Conservation (phyloP, 768 basidiomycete species). For the Tephrocybe sp. region DNA sequence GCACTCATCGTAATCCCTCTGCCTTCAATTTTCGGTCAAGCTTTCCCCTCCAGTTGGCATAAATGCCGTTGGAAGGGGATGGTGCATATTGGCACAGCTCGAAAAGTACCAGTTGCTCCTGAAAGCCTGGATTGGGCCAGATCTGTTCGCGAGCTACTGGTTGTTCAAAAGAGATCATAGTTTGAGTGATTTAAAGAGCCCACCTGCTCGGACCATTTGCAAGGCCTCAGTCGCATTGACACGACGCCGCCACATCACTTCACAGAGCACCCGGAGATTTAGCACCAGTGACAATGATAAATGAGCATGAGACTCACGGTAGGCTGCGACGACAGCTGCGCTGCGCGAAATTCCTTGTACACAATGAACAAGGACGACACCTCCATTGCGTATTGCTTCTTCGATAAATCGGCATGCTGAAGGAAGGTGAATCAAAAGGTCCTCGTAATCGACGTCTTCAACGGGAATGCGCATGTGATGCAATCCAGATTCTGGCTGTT, state of each 20-base stretch:
- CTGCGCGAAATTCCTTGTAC: slow-evolving; percentile 65
- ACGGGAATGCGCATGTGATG: slow-evolving; percentile 68
- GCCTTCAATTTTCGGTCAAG: slow-evolving; percentile 48
- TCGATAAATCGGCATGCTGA: slow-evolving; percentile 65
- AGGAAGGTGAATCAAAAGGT: slow-evolving; percentile 67
- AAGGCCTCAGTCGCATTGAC: slow-evolving; percentile 57
- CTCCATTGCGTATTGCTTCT: slow-evolving; percentile 53
- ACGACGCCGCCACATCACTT: slow-evolving; percentile 70
- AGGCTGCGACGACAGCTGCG: slow-evolving; percentile 72
- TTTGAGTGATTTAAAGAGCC: slow-evolving; percentile 9
- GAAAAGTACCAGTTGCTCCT: slow-evolving; percentile 74
- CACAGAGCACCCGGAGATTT: slow-evolving; percentile 5
- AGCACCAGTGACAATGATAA: background rate
- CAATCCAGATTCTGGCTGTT: slow-evolving; percentile 66
- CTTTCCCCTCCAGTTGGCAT: slow-evolving; percentile 59
- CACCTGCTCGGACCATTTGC: slow-evolving; percentile 59
- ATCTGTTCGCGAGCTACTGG: slow-evolving; percentile 67
- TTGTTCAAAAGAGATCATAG: background rate
- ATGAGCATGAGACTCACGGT: slow-evolving; percentile 44
- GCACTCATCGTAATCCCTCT: slow-evolving; percentile 30
- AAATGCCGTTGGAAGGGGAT: slow-evolving; percentile 57
- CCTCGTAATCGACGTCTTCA: slow-evolving; percentile 67
- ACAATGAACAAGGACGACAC: slow-evolving; percentile 65
- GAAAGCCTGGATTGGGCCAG: slow-evolving; percentile 75
- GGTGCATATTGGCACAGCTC: slow-evolving; percentile 71